Base-by-base conservation (phyloP, 1,284 basidiomycete species). In the Taiwanofungus camphoratus region DNA sequence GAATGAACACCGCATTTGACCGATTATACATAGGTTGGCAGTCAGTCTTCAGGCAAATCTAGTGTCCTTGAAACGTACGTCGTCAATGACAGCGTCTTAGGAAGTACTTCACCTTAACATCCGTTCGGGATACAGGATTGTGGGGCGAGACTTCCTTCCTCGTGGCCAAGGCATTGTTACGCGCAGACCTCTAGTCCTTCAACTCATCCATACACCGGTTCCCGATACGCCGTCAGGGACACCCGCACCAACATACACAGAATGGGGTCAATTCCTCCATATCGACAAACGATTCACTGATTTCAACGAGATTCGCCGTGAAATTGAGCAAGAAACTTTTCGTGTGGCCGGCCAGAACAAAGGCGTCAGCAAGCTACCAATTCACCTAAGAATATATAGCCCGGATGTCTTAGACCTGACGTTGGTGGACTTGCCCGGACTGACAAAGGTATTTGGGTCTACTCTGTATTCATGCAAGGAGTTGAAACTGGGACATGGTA, bases 291-390 rank as follows among this genome's bases (percentile, higher is more conserved):
- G 89, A 39, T 98, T 95, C 67, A 94, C 92, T 36, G 94, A 98
- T 61, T 98, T 96, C 61, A 74, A 78, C 42, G 94, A 98, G 57
- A 89, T 99, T 53, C 77, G 93, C 29, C 87, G 87, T 53, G 96
- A 99, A 70, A 99, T 99, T 52, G 95, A 99, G 67, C 89, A 92
- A 62, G 96, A 99, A 73, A 99, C 96, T 2, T 94, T 88, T 64
- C 75, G 95, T 34, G 95, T 99, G 21, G 95, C 96, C 0, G 95
- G 95, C 0, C 94, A 98, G 73, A 99, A 99, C 69, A 99, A 98
- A 70, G 95, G 96, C 41, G 87, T 99, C 49, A 94, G 90, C 69
- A 94, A 94, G 64, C 67, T 97, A 43, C 94, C 95, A 4, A 98
- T 97, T 60, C 87, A 91, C 51, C 72, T 98, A 52, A 82, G 92